Conservation (phyloP, 768 basidiomycete species). For the Austroboletus festivus region DNA sequence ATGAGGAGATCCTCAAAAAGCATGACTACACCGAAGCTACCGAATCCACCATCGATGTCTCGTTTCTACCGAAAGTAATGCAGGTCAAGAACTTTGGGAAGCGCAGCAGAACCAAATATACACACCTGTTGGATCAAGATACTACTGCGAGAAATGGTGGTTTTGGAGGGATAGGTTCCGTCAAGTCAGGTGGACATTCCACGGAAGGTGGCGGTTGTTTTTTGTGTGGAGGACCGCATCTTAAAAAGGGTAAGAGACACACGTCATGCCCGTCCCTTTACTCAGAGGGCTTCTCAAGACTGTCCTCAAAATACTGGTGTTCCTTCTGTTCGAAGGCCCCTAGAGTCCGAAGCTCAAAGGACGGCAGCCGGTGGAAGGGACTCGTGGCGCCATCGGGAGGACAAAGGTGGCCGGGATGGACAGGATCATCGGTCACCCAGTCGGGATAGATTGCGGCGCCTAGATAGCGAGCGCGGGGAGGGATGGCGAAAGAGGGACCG, state of each 20-base stretch:
- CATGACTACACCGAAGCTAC: conserved; percentile 91
- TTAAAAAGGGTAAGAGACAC: conserved; percentile 70
- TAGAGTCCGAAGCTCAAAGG: conserved; percentile 35
- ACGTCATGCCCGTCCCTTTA: not conserved
- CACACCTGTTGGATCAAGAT: conserved; percentile 93
- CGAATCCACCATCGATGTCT: conserved; percentile 83
- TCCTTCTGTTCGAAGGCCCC: conserved; percentile 23
- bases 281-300: conserved; percentile 31
- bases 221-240: conserved; percentile 89
- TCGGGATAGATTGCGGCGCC: conserved; percentile 23
- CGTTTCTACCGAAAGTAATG: conserved; percentile 90
- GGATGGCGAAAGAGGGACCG: conserved; percentile 17
- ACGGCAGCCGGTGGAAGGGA: conserved; percentile 29
- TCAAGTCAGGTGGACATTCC: conserved; percentile 54
- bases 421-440: conserved; percentile 25
- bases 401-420: conserved; percentile 10
- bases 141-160: conserved; percentile 66
- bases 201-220: conserved; percentile 77
- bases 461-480: conserved; percentile 22
- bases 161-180: conserved; percentile 57
- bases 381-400: conserved; percentile 37
- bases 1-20: conserved; percentile 78
- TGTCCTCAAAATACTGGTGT: conserved; percentile 52
- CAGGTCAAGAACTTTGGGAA: conserved; percentile 95
- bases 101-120: conserved; percentile 91